Percentiles rank a stretch among this genome's conserved stretches.
Conservation (phyloP, 2,329 filamentous ascomycete genomes). For the Hypomyces perniciosus region DNA sequence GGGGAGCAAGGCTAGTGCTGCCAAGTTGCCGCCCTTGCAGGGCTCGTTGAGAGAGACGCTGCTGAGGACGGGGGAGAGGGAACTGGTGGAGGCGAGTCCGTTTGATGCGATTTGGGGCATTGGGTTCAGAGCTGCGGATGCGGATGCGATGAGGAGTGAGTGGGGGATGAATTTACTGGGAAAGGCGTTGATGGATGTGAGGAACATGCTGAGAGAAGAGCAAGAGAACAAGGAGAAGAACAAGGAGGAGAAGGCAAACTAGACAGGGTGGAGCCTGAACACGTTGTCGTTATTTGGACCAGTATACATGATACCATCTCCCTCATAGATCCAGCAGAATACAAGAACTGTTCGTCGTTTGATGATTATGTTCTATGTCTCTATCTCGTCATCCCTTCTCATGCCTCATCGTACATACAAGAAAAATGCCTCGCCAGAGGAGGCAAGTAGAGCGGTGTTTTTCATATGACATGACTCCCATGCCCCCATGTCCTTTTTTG, state of each 20-base stretch:
- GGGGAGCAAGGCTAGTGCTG: constrained; percentile 11
- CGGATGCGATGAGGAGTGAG: constrained; percentile 36
- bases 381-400: constrained; percentile 15
- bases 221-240: constrained; percentile 12
- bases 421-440: constrained; percentile 1
- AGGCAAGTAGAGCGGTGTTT: constrained; percentile 30
- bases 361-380: constrained; percentile 15
- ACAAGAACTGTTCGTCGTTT: constrained; percentile 1
- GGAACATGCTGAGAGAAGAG: constrained; percentile 39
- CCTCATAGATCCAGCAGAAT: too few relatives aligned
- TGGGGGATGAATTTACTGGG: constrained; percentile 65
- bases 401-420: constrained; percentile 10
- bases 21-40: constrained; percentile 22
- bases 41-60: constrained; percentile 41
- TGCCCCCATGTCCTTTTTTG: constrained; percentile 14
- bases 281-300: neutral
- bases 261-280: neutral
- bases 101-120: constrained; percentile 61
- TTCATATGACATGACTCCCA: constrained; percentile 20
- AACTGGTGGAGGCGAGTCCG: constrained; percentile 58
- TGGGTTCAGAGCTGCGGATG: constrained; percentile 49
- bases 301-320: too few relatives aligned
- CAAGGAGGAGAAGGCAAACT: constrained; percentile 24
- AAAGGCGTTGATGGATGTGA: constrained; percentile 54
- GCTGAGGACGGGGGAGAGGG: constrained; percentile 51